A percentile compares a stretch with the other conserved stretches of the same genome.
phyloP scores from a whole-genome alignment of 176 grass and related monocot species.

The Lolium rigidum region DNA sequence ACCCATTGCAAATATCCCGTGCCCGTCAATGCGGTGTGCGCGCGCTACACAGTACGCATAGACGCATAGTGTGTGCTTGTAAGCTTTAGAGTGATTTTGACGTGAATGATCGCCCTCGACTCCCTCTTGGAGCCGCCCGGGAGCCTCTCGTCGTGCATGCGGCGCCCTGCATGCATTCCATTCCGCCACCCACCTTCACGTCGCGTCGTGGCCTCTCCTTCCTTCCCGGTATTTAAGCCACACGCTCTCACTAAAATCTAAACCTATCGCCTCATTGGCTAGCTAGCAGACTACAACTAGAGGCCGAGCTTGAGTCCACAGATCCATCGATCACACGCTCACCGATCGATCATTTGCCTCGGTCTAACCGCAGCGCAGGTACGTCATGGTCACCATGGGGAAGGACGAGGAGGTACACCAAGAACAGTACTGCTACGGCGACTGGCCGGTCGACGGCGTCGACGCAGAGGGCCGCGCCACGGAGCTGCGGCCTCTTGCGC shows the following conservation, averaged over 20 bases:
- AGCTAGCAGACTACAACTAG: not conserved
- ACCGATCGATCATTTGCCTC: not conserved
- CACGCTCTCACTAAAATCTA: constrained; percentile 13
- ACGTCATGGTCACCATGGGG: constrained; percentile 35
- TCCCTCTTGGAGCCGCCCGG: constrained; percentile 34
- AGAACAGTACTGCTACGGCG: constrained; percentile 9
- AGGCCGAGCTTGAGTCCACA: not conserved
- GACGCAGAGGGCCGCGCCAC: constrained; percentile 62
- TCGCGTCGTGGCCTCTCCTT: constrained; percentile 5
- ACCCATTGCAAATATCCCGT: no score
- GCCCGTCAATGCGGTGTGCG: no score
- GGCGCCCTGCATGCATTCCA: constrained; percentile 43
- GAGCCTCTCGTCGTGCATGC: constrained; percentile 51
- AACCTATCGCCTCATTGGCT: constrained; percentile 43
- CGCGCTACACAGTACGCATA: no score
- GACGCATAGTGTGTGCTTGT: no score
- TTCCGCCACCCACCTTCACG: not conserved
- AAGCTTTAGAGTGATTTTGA: not conserved
- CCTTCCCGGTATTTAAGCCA: constrained; percentile 37
- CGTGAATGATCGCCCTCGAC: not conserved
- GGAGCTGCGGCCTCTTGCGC: constrained; percentile 52
- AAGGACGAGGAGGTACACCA: constrained; percentile 17
- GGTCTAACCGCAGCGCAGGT: not conserved
- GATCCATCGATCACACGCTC: not conserved
- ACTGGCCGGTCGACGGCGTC: not conserved